These are phyloP conservation scores for Moringa oleifera DNA, from an alignment of 345 rosid genomes.

Conservation along the genomic window DNA sequence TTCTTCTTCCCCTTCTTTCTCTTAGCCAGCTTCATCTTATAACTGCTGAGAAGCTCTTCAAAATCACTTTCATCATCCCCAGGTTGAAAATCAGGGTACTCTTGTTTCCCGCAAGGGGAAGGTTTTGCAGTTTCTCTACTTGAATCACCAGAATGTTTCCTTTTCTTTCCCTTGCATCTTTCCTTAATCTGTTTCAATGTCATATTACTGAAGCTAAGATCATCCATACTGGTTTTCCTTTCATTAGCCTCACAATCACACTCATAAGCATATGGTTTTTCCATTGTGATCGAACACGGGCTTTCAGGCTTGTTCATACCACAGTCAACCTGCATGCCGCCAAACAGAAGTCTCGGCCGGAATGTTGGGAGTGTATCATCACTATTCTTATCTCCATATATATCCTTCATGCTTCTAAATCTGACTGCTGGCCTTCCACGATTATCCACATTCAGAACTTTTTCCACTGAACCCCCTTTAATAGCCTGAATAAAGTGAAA, in stretches of 20 bases:
- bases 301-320: conserved; percentile 22
- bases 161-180: conserved; percentile 50
- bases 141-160: conserved; percentile 29
- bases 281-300: conserved; percentile 4
- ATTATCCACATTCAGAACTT: conserved; percentile 28
- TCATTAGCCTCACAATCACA: not conserved
- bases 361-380: conserved; percentile 14
- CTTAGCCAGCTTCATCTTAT: conserved; percentile 41
- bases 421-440: conserved; percentile 40
- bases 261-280: conserved; percentile 18
- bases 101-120: conserved; percentile 21
- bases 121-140: conserved; percentile 10
- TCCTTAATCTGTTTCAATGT: conserved; percentile 50
- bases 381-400: conserved; percentile 24
- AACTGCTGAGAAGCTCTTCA: conserved; percentile 46
- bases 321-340: conserved; percentile 16
- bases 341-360: conserved; percentile 23
- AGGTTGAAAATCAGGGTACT: conserved; percentile 8
- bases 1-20: conserved; percentile 28
- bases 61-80: conserved; percentile 39
- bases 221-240: conserved; percentile 22
- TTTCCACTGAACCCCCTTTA: conserved; percentile 29
- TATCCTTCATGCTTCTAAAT: conserved; percentile 38
- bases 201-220: conserved; percentile 24
- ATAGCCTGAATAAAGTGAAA: conserved; percentile 41